Conservation (phyloP, 129 eudicot genomes). For the Smallanthus sonchifolius region DNA sequence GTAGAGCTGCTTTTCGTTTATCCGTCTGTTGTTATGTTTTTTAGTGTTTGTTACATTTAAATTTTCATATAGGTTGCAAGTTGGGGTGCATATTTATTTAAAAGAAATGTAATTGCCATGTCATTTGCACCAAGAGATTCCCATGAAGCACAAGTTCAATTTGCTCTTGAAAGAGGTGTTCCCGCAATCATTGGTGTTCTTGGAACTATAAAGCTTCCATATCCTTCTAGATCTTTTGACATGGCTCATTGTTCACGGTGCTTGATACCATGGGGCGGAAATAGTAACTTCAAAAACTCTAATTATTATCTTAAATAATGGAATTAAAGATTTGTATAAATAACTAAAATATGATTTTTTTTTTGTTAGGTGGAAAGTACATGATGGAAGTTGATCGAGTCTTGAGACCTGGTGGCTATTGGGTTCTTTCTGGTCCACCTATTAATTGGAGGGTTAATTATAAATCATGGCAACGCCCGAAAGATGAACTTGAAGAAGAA, state of each 20-base stretch:
- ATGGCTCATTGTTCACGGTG: constrained; percentile 66
- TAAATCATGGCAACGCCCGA: constrained; percentile 49
- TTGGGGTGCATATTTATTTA: constrained; percentile 52
- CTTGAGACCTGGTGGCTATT: constrained; percentile 50
- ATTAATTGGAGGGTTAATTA: constrained; percentile 44
- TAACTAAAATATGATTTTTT: not conserved
- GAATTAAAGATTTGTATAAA: not conserved
- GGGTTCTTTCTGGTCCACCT: constrained; percentile 61
- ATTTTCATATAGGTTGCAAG: constrained; percentile 40
- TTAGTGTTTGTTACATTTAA: not conserved
- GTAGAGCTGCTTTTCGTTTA: not conserved
- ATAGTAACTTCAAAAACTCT: constrained; percentile 30
- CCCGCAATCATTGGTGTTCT: constrained; percentile 62
- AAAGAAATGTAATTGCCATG: constrained; percentile 53
- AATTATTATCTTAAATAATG: constrained; percentile 8
- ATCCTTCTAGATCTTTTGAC: constrained; percentile 56
- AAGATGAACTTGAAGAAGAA: constrained; percentile 46
- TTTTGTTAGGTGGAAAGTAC: constrained; percentile 40
- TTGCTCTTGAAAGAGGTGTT: constrained; percentile 58
- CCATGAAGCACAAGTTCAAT: constrained; percentile 55
- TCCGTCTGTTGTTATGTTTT: not conserved
- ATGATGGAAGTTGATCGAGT: constrained; percentile 64
- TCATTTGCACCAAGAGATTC: constrained; percentile 60
- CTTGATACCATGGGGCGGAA: constrained; percentile 60
- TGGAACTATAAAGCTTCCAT: constrained; percentile 61